Conservation (phyloP, 1,284 basidiomycete genomes). For the Boletus mariae region DNA sequence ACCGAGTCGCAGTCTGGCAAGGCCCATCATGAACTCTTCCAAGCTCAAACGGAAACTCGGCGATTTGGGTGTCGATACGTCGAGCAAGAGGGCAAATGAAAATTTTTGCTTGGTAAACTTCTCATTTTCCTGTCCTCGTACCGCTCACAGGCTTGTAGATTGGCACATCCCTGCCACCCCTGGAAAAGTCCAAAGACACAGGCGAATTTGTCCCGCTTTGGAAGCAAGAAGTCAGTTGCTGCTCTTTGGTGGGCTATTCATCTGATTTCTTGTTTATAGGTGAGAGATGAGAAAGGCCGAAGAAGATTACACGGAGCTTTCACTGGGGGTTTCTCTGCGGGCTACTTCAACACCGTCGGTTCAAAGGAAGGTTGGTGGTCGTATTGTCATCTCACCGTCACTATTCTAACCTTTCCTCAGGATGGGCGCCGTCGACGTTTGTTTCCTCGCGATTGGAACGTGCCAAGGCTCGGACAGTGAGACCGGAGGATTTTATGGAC, state of each 20-base stretch:
- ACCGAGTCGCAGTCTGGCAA: neutral
- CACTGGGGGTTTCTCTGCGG: slow-evolving; percentile 96
- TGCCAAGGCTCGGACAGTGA: slow-evolving; percentile 55
- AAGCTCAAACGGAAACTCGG: slow-evolving; percentile 77
- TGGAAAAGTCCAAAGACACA: slow-evolving; percentile 84
- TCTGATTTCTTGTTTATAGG: slow-evolving; percentile 44
- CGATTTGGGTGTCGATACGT: slow-evolving; percentile 70
- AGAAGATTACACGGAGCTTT: slow-evolving; percentile 94
- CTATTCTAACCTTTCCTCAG: slow-evolving; percentile 38
- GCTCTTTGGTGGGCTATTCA: slow-evolving; percentile 16
- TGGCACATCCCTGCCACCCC: slow-evolving; percentile 86
- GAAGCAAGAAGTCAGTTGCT: slow-evolving; percentile 83
- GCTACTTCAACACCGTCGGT: slow-evolving; percentile 95
- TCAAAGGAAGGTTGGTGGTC: slow-evolving; percentile 79
- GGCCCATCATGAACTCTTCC: slow-evolving; percentile 43
- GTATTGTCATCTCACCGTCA: neutral
- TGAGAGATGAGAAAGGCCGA: slow-evolving; percentile 91
- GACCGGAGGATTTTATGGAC: slow-evolving; percentile 97
- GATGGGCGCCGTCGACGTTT: slow-evolving; percentile 93
- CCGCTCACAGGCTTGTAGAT: slow-evolving; percentile 49
- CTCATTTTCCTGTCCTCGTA: neutral
- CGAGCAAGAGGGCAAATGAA: slow-evolving; percentile 71
- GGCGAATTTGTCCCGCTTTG: slow-evolving; percentile 95
- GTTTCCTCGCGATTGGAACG: slow-evolving; percentile 80
- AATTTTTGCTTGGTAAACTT: slow-evolving; percentile 78